Percentiles rank a stretch among this genome's conserved stretches.
These are phyloP conservation scores for Gossypium gossypioides DNA, from an alignment of 441 rosid genomes.

Conservation along the genomic window DNA sequence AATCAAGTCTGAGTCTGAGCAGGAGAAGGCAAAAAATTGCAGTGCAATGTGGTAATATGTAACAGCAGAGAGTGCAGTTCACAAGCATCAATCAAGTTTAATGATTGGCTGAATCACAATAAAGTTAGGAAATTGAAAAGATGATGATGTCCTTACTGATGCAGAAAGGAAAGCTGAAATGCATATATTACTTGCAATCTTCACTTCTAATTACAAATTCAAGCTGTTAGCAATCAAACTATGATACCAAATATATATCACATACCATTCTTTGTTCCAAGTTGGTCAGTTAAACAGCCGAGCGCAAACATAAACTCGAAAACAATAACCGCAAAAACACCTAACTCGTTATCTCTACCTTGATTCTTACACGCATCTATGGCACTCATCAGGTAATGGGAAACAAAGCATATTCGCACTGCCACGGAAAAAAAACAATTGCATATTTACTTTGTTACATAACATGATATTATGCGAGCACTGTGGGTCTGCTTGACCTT, in stretches of 20 bases:
- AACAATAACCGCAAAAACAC: conserved; percentile 19
- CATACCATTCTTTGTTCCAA: conserved; percentile 16
- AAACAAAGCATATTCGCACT: conserved; percentile 40
- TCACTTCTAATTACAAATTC: conserved; percentile 41
- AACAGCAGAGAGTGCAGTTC: not conserved
- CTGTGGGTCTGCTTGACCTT: conserved; percentile 47
- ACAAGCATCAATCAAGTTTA: not conserved
- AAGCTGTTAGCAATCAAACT: conserved; percentile 48
- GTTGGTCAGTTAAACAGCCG: conserved; percentile 37
- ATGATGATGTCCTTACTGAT: not conserved
- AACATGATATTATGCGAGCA: conserved; percentile 31
- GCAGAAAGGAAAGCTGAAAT: conserved; percentile 15
- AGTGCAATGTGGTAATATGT: no score
- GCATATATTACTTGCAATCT: conserved; percentile 22
- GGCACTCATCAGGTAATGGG: conserved; percentile 23
- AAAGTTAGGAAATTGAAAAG: not conserved
- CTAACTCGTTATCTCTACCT: conserved; percentile 33
- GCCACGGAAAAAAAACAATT: conserved; percentile 32
- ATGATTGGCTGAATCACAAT: not conserved
- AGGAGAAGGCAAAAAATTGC: no score
- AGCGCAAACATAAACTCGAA: conserved; percentile 28
- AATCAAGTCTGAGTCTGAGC: no score
- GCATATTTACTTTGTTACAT: conserved; percentile 39
- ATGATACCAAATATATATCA: conserved; percentile 29
- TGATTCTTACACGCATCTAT: conserved; percentile 35